Evolutionary conservation across 805 yeast species (phyloP).

Genomic region (Wickerhamomyces alni): DNA sequence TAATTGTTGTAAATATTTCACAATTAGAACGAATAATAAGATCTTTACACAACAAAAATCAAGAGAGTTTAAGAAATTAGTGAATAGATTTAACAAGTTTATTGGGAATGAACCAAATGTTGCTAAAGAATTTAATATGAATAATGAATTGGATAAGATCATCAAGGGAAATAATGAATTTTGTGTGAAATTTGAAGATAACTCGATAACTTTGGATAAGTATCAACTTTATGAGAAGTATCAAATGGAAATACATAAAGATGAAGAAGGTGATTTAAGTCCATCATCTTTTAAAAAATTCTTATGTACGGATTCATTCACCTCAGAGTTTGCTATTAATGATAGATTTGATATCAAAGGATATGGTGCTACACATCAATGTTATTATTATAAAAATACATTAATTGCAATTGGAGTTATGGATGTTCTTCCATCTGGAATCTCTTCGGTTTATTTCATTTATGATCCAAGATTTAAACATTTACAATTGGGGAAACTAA

Average conservation of each 20-base stretch:
- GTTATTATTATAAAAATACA: slow-evolving; percentile 58
- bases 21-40: slow-evolving; percentile 57
- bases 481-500: slow-evolving; percentile 69
- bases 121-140: slow-evolving; percentile 22
- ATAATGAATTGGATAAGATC: slow-evolving; percentile 27
- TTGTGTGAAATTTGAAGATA: slow-evolving; percentile 45
- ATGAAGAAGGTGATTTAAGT: slow-evolving; percentile 42
- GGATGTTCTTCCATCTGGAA: slow-evolving; percentile 68
- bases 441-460: slow-evolving; percentile 82
- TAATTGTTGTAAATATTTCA: slow-evolving; percentile 73
- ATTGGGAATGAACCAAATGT: slow-evolving; percentile 8
- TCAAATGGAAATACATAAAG: slow-evolving; percentile 67
- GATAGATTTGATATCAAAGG: slow-evolving; percentile 12
- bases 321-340: slow-evolving; percentile 14
- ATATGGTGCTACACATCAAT: slow-evolving; percentile 70
- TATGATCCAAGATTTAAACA: slow-evolving; percentile 79
- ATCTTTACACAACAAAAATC: slow-evolving; percentile 43
- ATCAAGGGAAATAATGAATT: slow-evolving; percentile 29
- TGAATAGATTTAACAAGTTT: slow-evolving; percentile 48
- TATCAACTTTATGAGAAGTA: slow-evolving; percentile 58
- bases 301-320: slow-evolving; percentile 64
- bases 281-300: slow-evolving; percentile 52
- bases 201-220: slow-evolving; percentile 50
- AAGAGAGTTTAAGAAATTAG: slow-evolving; percentile 51
- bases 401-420: slow-evolving; percentile 72